Evolutionary conservation across 2,329 filamentous ascomycete genomes (phyloP).

Genomic region (Lojkania enalia): DNA sequence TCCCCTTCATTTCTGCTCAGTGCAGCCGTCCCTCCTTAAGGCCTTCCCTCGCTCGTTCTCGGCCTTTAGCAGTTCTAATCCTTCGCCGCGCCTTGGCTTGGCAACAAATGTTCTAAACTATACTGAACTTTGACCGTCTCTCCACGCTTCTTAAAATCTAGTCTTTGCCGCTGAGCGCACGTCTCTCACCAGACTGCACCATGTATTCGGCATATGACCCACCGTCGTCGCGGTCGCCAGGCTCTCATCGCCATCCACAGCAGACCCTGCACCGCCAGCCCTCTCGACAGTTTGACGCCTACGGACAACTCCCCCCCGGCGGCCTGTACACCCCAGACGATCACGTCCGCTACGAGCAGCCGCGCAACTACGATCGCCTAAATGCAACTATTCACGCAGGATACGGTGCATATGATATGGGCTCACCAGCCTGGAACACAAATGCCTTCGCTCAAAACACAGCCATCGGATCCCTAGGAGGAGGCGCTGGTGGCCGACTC

Average conservation of each 20-base stretch:
- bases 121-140: conserved; percentile 24
- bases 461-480: conserved; percentile 63
- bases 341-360: conserved; percentile 55
- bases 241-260: conserved; percentile 68
- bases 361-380: conserved; percentile 64
- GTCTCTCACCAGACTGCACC: conserved; percentile 21
- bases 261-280: conserved; percentile 67
- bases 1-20: conserved; percentile 16
- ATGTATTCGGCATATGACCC: conserved; percentile 46
- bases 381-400: conserved; percentile 61
- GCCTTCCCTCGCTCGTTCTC: conserved; percentile 9
- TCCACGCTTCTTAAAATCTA: conserved; percentile 15
- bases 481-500: conserved; percentile 55
- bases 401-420: conserved; percentile 71
- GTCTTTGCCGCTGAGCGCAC: conserved; percentile 19
- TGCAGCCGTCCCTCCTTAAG: conserved; percentile 19
- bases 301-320: conserved; percentile 63
- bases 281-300: conserved; percentile 77
- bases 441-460: conserved; percentile 69
- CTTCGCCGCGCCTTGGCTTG: conserved; percentile 25
- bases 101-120: conserved; percentile 28
- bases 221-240: conserved; percentile 68
- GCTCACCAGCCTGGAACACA: conserved; percentile 76
- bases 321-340: conserved; percentile 74
- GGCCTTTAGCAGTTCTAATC: conserved; percentile 14